Percentiles rank a stretch among this genome's conserved stretches.
Conservation (phyloP, 1,284 basidiomycete species). For the Trichosporon coremiiforme region DNA sequence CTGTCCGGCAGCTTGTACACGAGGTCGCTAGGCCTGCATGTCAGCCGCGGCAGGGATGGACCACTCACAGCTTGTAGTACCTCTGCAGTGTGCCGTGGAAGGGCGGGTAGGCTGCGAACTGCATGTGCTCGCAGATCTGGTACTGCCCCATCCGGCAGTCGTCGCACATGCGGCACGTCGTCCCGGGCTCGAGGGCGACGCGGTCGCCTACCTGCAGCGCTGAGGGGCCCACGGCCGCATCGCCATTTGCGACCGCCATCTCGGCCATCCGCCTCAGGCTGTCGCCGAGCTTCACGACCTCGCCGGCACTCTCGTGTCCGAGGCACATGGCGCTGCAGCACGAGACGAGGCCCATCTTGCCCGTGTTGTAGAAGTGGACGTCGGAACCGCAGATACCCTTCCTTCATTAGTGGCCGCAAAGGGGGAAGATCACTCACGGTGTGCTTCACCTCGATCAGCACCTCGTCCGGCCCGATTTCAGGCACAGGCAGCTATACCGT, state of each 20-base stretch:
- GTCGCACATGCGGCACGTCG: constrained; percentile 57
- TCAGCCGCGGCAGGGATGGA: neutral
- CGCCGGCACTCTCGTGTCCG: constrained; percentile 54
- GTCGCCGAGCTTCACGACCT: constrained; percentile 49
- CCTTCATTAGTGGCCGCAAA: neutral
- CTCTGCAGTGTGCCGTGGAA: constrained; percentile 53
- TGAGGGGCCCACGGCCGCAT: constrained; percentile 26
- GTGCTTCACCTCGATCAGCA: constrained; percentile 88
- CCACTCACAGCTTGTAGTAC: constrained; percentile 50
- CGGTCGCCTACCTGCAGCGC: constrained; percentile 56
- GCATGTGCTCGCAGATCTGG: constrained; percentile 60
- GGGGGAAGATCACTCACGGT: constrained; percentile 63
- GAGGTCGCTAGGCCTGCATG: constrained; percentile 46
- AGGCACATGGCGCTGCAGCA: constrained; percentile 52
- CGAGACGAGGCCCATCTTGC: constrained; percentile 47
- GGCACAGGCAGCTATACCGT: constrained; percentile 69
- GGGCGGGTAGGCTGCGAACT: constrained; percentile 53
- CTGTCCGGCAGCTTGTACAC: constrained; percentile 54
- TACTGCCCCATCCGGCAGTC: constrained; percentile 69
- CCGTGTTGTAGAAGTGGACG: constrained; percentile 60
- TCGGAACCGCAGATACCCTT: constrained; percentile 56
- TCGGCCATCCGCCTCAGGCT: constrained; percentile 42
- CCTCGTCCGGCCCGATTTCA: constrained; percentile 73
- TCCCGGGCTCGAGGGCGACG: constrained; percentile 63
- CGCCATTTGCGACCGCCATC: constrained; percentile 28